Evolutionary conservation across 2,329 filamentous ascomycete species (phyloP).

Genomic region (Dactylellina parvicollis): DNA sequence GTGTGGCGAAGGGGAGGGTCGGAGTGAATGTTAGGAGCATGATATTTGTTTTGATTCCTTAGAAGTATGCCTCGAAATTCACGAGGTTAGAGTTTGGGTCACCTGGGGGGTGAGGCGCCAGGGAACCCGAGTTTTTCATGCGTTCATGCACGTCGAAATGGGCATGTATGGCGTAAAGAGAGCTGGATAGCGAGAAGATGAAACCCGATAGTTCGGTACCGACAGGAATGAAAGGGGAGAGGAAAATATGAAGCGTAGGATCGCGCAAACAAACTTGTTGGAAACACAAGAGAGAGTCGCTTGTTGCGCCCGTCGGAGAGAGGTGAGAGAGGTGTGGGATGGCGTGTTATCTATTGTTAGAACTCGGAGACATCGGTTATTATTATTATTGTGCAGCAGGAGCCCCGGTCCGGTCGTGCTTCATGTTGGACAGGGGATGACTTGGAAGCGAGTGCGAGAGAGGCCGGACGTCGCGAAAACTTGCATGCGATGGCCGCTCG

Average conservation of each 20-base stretch:
- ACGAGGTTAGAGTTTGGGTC: neutral
- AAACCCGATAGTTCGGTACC: conserved; percentile 13
- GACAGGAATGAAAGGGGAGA: neutral
- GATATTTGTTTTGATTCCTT: conserved; percentile 1
- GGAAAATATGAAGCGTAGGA: conserved; percentile 3
- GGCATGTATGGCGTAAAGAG: neutral
- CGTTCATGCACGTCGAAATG: conserved; percentile 11
- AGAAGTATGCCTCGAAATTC: neutral
- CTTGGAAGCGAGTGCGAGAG: neutral
- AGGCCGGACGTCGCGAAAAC: conserved; percentile 4
- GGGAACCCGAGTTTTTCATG: conserved; percentile 4
- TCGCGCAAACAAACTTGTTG: neutral
- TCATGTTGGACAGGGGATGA: conserved; percentile 26
- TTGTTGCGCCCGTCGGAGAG: conserved; percentile 5
- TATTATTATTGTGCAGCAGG: neutral
- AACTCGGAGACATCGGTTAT: conserved; percentile 23
- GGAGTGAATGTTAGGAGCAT: conserved; percentile 49
- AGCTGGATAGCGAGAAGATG: neutral
- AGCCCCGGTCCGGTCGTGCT: conserved; percentile 34
- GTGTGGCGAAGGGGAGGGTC: conserved; percentile 18
- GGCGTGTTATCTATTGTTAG: conserved; percentile 28
- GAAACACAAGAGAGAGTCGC: neutral
- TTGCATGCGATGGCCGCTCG: conserved; percentile 18
- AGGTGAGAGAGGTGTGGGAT: neutral
- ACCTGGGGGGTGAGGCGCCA: neutral